Conservation (phyloP, 257 asterid species). For the Capsicum chinense region DNA sequence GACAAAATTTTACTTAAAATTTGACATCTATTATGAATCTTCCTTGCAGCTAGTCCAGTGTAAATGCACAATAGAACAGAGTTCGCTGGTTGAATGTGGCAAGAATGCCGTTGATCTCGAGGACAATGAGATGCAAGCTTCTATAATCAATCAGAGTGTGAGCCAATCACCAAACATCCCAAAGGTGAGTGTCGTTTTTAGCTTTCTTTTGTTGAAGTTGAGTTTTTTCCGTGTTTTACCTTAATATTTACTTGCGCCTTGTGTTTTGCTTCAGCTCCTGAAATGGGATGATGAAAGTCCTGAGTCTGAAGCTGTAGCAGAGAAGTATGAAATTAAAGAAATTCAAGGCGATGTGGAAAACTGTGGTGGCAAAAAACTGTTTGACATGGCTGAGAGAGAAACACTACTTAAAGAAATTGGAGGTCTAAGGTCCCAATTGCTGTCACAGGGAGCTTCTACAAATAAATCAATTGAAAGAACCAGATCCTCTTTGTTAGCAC, state of each 20-base stretch:
- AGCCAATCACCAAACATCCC: slow-evolving; percentile 35
- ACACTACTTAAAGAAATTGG: slow-evolving; percentile 76
- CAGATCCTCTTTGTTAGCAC: slow-evolving; percentile 80
- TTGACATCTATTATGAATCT: slow-evolving; percentile 15
- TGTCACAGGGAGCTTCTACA: slow-evolving; percentile 50
- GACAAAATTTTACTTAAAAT: not conserved
- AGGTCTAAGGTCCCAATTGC: slow-evolving; percentile 59
- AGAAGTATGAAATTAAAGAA: slow-evolving; percentile 63
- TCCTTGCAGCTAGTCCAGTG: slow-evolving; percentile 68
- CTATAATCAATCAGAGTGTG: slow-evolving; percentile 48
- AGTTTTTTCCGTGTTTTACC: not conserved
- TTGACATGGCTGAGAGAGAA: slow-evolving; percentile 63
- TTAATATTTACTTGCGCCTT: not conserved
- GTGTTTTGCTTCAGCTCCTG: slow-evolving; percentile 56
- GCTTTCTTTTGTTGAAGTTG: not conserved
- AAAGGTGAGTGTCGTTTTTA: slow-evolving; percentile 42
- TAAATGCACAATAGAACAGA: slow-evolving; percentile 49
- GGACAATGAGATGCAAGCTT: slow-evolving; percentile 44
- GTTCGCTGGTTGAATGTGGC: slow-evolving; percentile 32
- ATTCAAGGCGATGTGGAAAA: slow-evolving; percentile 40
- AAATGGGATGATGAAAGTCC: slow-evolving; percentile 52
- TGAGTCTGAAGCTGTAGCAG: slow-evolving; percentile 58
- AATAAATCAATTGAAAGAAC: slow-evolving; percentile 69
- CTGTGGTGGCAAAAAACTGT: slow-evolving; percentile 36
- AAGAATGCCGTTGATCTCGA: slow-evolving; percentile 25